phyloP scores from a whole-genome alignment of 2,329 filamentous ascomycete species.

The Fusarium ambrosium region DNA sequence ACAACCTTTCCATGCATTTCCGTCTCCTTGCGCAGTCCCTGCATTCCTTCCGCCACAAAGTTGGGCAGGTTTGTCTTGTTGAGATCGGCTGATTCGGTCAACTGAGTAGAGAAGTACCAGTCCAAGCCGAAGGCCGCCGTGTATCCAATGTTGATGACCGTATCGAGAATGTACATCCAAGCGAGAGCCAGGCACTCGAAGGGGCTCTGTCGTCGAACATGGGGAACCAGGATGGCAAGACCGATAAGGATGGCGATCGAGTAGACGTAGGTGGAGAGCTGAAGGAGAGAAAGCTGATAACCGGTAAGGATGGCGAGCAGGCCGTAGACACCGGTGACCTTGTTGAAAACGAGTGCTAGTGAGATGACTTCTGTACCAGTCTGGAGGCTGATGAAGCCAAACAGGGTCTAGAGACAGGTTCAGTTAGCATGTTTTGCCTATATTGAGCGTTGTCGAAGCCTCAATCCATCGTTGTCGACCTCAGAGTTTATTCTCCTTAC shows the following conservation, averaged over 20 bases:
- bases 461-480: background rate
- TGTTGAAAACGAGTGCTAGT: slow-evolving; percentile 88
- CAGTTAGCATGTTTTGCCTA: slow-evolving; percentile 31
- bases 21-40: slow-evolving; percentile 52
- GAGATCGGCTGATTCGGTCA: slow-evolving; percentile 54
- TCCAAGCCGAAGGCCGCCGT: slow-evolving; percentile 84
- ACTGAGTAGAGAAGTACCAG: slow-evolving; percentile 83
- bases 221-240: slow-evolving; percentile 78
- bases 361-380: slow-evolving; percentile 89
- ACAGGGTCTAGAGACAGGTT: slow-evolving; percentile 74
- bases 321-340: slow-evolving; percentile 90
- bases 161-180: slow-evolving; percentile 88
- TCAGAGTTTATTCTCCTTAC: slow-evolving; percentile 47
- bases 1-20: slow-evolving; percentile 53
- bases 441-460: slow-evolving; percentile 2
- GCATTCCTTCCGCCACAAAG: slow-evolving; percentile 51
- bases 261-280: slow-evolving; percentile 93
- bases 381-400: slow-evolving; percentile 87
- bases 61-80: slow-evolving; percentile 42
- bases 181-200: slow-evolving; percentile 85
- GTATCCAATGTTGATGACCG: slow-evolving; percentile 83
- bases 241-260: slow-evolving; percentile 78
- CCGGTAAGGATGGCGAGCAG: slow-evolving; percentile 90
- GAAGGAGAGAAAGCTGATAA: slow-evolving; percentile 83
- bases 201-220: slow-evolving; percentile 83